A percentile compares a stretch with the other conserved stretches of the same genome.
Evolutionary conservation across 2,329 filamentous ascomycete species (phyloP).

Genomic region (Cadophora sp.): DNA sequence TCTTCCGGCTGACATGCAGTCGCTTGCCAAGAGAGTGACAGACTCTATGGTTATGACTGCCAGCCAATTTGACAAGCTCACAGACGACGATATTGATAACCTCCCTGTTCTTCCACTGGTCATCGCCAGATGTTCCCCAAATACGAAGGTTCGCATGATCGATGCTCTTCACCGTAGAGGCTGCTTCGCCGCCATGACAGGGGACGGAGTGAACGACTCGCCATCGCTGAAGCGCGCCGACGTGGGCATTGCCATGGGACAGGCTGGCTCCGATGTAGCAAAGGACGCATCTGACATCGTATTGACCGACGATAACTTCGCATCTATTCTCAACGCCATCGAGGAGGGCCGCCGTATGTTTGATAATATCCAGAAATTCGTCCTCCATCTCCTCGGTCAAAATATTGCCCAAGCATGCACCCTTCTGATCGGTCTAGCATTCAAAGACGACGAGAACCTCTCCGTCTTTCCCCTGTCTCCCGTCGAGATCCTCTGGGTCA

Average conservation of each 20-base stretch:
- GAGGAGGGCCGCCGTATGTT: conserved; percentile 77
- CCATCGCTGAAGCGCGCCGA: conserved; percentile 68
- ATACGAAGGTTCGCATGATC: conserved; percentile 91
- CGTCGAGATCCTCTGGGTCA: conserved; percentile 91
- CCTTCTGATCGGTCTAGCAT: conserved; percentile 80
- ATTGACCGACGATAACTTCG: conserved; percentile 75
- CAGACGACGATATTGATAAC: conserved; percentile 76
- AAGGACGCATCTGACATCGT: conserved; percentile 68
- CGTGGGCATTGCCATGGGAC: conserved; percentile 67
- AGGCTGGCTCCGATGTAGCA: conserved; percentile 67
- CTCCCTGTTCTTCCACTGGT: conserved; percentile 80
- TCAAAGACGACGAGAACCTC: conserved; percentile 73
- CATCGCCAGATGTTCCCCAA: conserved; percentile 82
- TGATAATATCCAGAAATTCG: conserved; percentile 78
- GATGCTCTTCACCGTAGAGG: conserved; percentile 81
- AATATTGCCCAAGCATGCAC: conserved; percentile 87
- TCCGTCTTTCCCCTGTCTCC: conserved; percentile 88
- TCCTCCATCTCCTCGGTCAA: conserved; percentile 66
- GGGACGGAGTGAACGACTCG: conserved; percentile 54
- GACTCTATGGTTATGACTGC: conserved; percentile 76
- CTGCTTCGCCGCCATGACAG: conserved; percentile 64
- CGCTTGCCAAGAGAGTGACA: conserved; percentile 67
- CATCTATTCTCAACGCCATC: conserved; percentile 73
- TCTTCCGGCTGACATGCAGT: conserved; percentile 66
- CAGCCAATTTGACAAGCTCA: conserved; percentile 78